Evolutionary conservation across 805 yeast genomes (phyloP).

Genomic region (Lipomyces lipofer): DNA sequence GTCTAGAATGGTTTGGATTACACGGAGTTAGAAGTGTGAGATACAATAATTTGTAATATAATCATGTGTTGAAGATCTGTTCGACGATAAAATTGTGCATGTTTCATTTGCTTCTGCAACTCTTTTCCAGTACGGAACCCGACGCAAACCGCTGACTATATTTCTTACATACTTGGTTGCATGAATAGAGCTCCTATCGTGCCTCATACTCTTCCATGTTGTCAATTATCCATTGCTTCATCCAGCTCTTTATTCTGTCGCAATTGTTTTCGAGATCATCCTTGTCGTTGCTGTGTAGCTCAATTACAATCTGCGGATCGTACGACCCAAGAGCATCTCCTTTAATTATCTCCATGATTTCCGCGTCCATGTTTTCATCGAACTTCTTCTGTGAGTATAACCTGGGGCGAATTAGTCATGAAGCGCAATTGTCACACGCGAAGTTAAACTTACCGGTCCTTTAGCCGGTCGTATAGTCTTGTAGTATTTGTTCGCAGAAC

Average conservation of each 20-base stretch:
- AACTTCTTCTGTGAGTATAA: slow-evolving; percentile 79
- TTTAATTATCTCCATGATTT: slow-evolving; percentile 88
- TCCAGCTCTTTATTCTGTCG: slow-evolving; percentile 73
- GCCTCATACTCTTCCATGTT: slow-evolving; percentile 23
- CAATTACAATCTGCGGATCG: slow-evolving; percentile 77
- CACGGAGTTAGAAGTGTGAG: too few relatives aligned
- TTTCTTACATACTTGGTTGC: too few relatives aligned
- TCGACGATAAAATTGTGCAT: too few relatives aligned
- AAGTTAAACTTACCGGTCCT: slow-evolving; percentile 47
- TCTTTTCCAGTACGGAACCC: too few relatives aligned
- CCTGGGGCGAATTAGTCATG: slow-evolving; percentile 16
- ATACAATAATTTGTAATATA: too few relatives aligned
- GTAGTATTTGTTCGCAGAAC: slow-evolving; percentile 80
- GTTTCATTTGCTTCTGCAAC: too few relatives aligned
- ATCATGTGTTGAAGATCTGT: too few relatives aligned
- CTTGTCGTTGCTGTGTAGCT: slow-evolving; percentile 66
- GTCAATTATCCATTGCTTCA: slow-evolving; percentile 68
- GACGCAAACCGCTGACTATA: too few relatives aligned
- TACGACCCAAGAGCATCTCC: slow-evolving; percentile 87
- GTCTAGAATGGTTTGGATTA: too few relatives aligned
- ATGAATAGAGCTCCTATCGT: too few relatives aligned
- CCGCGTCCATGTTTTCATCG: slow-evolving; percentile 91
- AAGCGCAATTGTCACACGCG: neutral
- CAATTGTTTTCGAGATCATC: slow-evolving; percentile 84
- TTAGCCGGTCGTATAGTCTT: slow-evolving; percentile 70